Conservation (phyloP, 2,329 filamentous ascomycete species). For the Trichoderma polysporum region DNA sequence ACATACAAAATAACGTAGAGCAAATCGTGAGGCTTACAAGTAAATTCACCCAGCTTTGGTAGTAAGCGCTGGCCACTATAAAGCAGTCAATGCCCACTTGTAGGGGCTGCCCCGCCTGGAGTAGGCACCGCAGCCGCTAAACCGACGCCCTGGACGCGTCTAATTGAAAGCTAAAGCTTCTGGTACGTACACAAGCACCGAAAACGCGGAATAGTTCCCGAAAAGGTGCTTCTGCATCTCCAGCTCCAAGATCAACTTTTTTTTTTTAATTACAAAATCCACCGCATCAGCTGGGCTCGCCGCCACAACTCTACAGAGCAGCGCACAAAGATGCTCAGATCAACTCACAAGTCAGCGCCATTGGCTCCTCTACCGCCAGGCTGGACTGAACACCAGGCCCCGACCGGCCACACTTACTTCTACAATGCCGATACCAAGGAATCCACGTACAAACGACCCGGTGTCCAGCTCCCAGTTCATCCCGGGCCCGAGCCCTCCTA, state of each 20-base stretch:
- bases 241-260: constrained; percentile 1
- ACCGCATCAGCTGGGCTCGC: neutral
- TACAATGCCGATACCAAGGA: constrained; percentile 79
- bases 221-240: neutral
- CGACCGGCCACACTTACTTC: constrained; percentile 83
- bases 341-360: constrained; percentile 63
- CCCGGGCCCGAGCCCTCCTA: constrained; percentile 34
- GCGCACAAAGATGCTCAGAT: constrained; percentile 59
- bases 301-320: neutral
- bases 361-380: constrained; percentile 68
- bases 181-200: neutral
- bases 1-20: neutral
- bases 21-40: no score
- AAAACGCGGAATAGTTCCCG: constrained; percentile 4
- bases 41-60: no score
- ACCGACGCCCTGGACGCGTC: neutral
- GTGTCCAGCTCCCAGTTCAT: constrained; percentile 31
- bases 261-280: neutral
- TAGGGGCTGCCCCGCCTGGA: neutral
- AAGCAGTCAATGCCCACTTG: neutral
- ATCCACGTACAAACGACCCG: constrained; percentile 84
- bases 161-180: neutral
- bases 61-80: neutral
- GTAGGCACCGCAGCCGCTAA: neutral
- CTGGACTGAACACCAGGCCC: constrained; percentile 93